Percentiles rank a stretch among this genome's conserved stretches.
Evolutionary conservation across 1,284 basidiomycete genomes (phyloP).

Genomic region (Rhodofomes roseus): DNA sequence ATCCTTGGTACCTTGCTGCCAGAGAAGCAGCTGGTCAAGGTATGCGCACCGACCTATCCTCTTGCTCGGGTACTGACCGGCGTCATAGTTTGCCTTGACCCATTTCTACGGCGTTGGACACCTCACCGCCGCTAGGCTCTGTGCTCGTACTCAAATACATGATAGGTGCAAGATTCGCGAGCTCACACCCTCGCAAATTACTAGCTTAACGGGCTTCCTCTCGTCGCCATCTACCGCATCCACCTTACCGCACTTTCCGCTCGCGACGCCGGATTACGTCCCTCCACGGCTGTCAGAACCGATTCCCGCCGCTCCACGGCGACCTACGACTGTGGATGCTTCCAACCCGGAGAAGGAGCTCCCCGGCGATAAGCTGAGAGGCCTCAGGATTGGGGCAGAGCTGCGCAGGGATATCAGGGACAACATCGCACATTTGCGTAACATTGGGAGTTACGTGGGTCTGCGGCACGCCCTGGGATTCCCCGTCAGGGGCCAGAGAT

Average conservation of each 20-base stretch:
- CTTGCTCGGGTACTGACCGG: not conserved
- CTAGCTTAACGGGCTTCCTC: conserved; percentile 82
- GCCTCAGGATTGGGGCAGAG: conserved; percentile 81
- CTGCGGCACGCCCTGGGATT: conserved; percentile 84
- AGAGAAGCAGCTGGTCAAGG: conserved; percentile 66
- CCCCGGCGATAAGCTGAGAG: conserved; percentile 55
- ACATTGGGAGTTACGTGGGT: conserved; percentile 87
- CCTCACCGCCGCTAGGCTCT: conserved; percentile 72
- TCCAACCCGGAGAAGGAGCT: conserved; percentile 10
- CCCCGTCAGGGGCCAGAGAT: conserved; percentile 89
- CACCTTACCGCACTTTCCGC: conserved; percentile 56
- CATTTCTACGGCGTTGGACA: conserved; percentile 82
- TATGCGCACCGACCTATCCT: conserved; percentile 23
- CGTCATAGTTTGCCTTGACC: conserved; percentile 73
- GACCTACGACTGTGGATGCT: not conserved
- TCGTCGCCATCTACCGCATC: conserved; percentile 76
- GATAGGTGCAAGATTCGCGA: conserved; percentile 73
- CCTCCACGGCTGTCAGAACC: conserved; percentile 45
- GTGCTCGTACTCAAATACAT: conserved; percentile 87
- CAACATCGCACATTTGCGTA: conserved; percentile 86
- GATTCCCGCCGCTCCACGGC: conserved; percentile 27
- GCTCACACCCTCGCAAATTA: conserved; percentile 78
- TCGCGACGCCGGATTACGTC: conserved; percentile 51
- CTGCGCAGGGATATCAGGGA: conserved; percentile 75
- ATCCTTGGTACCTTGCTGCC: conserved; percentile 73